These are phyloP conservation scores for Kurtzmaniella fragi DNA, from an alignment of 805 yeast species.

Conservation along the genomic window DNA sequence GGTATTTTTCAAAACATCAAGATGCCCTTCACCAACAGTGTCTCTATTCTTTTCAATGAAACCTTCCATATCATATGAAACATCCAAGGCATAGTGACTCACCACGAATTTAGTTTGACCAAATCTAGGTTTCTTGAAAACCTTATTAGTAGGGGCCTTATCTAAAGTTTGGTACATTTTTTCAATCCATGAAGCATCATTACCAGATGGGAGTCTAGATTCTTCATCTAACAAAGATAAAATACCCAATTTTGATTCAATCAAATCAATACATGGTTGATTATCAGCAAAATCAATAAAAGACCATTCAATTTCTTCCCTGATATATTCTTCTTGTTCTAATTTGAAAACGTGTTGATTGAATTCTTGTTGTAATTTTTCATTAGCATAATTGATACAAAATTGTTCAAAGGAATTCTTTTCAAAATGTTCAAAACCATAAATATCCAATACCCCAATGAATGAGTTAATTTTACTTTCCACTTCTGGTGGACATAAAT, in stretches of 20 bases:
- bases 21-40: constrained; percentile 93
- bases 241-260: constrained; percentile 85
- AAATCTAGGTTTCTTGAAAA: constrained; percentile 89
- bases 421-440: constrained; percentile 95
- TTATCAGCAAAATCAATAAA: constrained; percentile 94
- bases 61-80: constrained; percentile 86
- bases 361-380: constrained; percentile 94
- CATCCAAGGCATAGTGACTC: constrained; percentile 92
- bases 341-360: constrained; percentile 95
- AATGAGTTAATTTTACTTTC: constrained; percentile 58
- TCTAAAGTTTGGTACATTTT: constrained; percentile 84
- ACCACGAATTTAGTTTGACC: constrained; percentile 90
- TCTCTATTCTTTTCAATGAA: constrained; percentile 96
- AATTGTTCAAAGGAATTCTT: constrained; percentile 94
- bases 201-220: constrained; percentile 89
- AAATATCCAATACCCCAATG: constrained; percentile 95
- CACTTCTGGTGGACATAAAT: constrained; percentile 73
- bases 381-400: constrained; percentile 95
- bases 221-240: constrained; percentile 90
- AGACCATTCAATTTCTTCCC: constrained; percentile 93
- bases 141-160: constrained; percentile 68
- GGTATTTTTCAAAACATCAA: constrained; percentile 74
- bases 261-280: constrained; percentile 92
- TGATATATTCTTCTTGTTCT: constrained; percentile 92
- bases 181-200: constrained; percentile 86